Percentiles rank a stretch among this genome's conserved stretches.
phyloP scores from a whole-genome alignment of 1,284 basidiomycete genomes.

The Laetiporus sulphureus region DNA sequence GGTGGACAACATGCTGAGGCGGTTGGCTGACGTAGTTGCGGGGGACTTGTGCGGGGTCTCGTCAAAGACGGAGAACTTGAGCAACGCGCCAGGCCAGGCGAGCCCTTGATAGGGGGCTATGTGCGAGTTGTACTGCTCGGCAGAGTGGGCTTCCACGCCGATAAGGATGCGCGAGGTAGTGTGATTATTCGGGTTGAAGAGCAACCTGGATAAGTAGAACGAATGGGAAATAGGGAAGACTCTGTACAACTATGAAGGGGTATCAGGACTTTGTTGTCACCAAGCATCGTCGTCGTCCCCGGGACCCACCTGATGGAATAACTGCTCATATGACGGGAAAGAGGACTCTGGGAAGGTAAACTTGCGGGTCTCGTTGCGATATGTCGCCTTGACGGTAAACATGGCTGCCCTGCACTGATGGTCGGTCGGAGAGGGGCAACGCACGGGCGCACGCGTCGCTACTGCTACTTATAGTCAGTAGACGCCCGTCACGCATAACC shows the following conservation, averaged over 20 bases:
- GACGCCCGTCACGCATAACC: slow-evolving; percentile 4
- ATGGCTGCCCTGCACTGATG: slow-evolving; percentile 27
- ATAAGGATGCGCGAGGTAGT: slow-evolving; percentile 44
- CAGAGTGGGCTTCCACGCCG: slow-evolving; percentile 48
- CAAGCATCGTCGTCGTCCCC: slow-evolving; percentile 2
- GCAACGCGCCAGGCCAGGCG: slow-evolving; percentile 46
- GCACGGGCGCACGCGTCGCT: slow-evolving; percentile 7
- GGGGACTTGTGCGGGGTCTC: slow-evolving; percentile 36
- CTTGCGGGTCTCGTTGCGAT: slow-evolving; percentile 42
- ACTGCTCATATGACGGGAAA: slow-evolving; percentile 38
- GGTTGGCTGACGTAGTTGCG: slow-evolving; percentile 8
- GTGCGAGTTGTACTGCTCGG: slow-evolving; percentile 48
- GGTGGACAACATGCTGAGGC: slow-evolving; percentile 4
- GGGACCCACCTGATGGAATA: slow-evolving; percentile 36
- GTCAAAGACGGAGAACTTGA: slow-evolving; percentile 59
- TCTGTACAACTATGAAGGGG: slow-evolving; percentile 48
- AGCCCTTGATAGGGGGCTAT: slow-evolving; percentile 43
- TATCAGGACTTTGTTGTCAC: slow-evolving; percentile 8
- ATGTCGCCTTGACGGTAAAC: slow-evolving; percentile 52
- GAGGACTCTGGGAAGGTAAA: slow-evolving; percentile 34
- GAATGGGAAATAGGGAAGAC: slow-evolving; percentile 56
- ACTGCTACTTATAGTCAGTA: slow-evolving; percentile 7
- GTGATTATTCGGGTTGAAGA: slow-evolving; percentile 55
- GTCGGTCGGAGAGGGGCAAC: slow-evolving; percentile 15
- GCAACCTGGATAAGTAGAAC: slow-evolving; percentile 56